Evolutionary conservation across 2,329 filamentous ascomycete genomes (phyloP), one percentile per base, ranked within the genome.

Genomic region (Pestalotiopsis sp.): DNA sequence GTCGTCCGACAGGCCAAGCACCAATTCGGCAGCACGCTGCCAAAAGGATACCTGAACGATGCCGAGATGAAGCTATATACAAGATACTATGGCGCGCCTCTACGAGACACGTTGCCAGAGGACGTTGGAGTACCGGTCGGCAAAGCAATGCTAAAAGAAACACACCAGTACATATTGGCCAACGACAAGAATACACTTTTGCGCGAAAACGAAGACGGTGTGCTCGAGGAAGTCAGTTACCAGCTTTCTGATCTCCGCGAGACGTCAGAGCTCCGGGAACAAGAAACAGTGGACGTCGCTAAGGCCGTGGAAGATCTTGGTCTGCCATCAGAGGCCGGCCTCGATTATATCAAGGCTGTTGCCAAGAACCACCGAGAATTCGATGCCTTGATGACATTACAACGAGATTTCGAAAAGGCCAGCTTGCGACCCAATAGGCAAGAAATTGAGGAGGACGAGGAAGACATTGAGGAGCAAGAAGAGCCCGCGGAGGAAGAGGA

Each of bases 1-100:
- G 81, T 91, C 7, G 93, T 93, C 39, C 88, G 92, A 67, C 84
- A 89, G 72, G 91, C 93, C 44, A 89, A 91, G 73, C 90, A 93
- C 70, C 85, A 88, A 9, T 97, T 94, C 77, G 91, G 94, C 69
- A 90, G 96, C 74, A 90, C 86, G 0, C 79, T 98, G 26, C 94
- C 94, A 0, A 87, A 89, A 39, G 89, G 86, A 40, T 88, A 93
- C 73, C 79, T 98, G 64, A 89, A 84, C 40, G 83, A 85, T 1
- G 87, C 91, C 65, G 94, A 97, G 77, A 90, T 91, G 74, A 82
- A 81, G 61, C 81, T 97, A 0, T 97, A 97, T 78, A 89, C 92
- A 75, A 86, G 94, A 70, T 81, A 97, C 17, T 98, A 96, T 77
- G 95, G 94, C 1, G 84, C 90, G 40, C 93, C 94, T 1, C 77